These are phyloP conservation scores for Prunella vulgaris DNA, from an alignment of 257 asterid species.

Conservation along the genomic window DNA sequence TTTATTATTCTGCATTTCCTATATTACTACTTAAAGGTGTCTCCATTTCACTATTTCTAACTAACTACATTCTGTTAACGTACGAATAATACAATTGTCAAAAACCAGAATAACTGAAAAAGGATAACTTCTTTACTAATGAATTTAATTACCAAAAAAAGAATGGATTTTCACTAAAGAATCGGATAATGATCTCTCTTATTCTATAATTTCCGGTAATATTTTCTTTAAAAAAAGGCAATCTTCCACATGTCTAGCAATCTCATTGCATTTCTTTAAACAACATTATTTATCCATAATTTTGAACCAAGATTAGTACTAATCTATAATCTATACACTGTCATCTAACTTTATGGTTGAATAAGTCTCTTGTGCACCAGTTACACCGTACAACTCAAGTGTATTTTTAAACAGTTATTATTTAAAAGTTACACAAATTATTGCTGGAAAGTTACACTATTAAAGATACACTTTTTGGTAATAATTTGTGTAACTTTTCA, in stretches of 20 bases:
- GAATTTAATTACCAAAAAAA: slow-evolving; percentile 1
- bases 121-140: slow-evolving; percentile 2
- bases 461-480: too few species aligned
- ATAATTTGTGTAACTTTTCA: too few species aligned
- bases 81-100: background rate
- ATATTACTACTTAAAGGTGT: background rate
- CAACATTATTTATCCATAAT: background rate
- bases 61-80: background rate
- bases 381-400: too few species aligned
- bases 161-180: background rate
- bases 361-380: too few species aligned
- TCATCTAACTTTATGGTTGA: too few species aligned
- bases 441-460: too few species aligned
- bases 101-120: slow-evolving; percentile 9
- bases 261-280: background rate
- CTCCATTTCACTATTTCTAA: background rate
- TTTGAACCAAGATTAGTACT: background rate
- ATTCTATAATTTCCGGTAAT: background rate
- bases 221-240: background rate
- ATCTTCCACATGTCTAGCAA: background rate
- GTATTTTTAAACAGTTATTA: too few species aligned
- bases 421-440: too few species aligned
- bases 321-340: background rate
- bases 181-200: background rate
- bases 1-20: slow-evolving; percentile 5